These are phyloP conservation scores for Coemansia sp. DNA, from an alignment of 192 early-diverging fungal species.

Conservation along the genomic window DNA sequence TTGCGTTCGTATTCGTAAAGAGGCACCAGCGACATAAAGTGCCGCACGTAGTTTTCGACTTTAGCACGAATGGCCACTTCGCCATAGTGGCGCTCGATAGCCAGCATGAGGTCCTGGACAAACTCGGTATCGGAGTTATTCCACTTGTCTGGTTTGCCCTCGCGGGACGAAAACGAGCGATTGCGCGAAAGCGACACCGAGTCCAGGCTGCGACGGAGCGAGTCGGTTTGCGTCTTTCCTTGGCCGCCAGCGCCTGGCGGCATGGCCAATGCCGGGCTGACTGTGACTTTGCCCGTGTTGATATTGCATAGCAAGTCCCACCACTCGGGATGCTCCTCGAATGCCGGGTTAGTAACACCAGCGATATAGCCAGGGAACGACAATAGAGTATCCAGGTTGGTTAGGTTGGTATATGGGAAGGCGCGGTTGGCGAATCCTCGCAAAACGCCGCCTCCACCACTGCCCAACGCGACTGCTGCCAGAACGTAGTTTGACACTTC, in stretches of 20 bases:
- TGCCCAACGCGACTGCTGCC: constrained; percentile 83
- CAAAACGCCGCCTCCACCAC: constrained; percentile 84
- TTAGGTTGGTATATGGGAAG: constrained; percentile 86
- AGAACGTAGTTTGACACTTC: constrained; percentile 93
- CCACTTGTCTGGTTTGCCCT: constrained; percentile 53
- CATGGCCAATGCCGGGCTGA: constrained; percentile 68
- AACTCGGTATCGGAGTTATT: constrained; percentile 55
- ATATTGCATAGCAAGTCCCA: constrained; percentile 98
- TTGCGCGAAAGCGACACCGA: constrained; percentile 49
- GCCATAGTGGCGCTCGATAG: constrained; percentile 80
- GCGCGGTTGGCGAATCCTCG: constrained; percentile 84
- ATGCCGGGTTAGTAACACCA: constrained; percentile 93
- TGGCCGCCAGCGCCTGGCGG: constrained; percentile 14
- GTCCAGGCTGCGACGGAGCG: constrained; percentile 50
- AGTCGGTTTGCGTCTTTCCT: constrained; percentile 29
- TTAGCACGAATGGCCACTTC: constrained; percentile 86
- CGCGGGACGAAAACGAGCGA: constrained; percentile 49
- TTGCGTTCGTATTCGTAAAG: constrained; percentile 71
- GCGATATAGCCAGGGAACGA: constrained; percentile 89
- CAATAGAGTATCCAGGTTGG: constrained; percentile 81
- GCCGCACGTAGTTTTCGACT: constrained; percentile 81
- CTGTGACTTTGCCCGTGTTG: constrained; percentile 88
- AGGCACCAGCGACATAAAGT: constrained; percentile 77
- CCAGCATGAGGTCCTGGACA: constrained; percentile 61
- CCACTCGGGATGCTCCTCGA: constrained; percentile 89